Percentiles rank a stretch among this genome's conserved stretches.
These are phyloP conservation scores for Huntiella moniliformis DNA, from an alignment of 2,329 filamentous ascomycete genomes.

Conservation along the genomic window DNA sequence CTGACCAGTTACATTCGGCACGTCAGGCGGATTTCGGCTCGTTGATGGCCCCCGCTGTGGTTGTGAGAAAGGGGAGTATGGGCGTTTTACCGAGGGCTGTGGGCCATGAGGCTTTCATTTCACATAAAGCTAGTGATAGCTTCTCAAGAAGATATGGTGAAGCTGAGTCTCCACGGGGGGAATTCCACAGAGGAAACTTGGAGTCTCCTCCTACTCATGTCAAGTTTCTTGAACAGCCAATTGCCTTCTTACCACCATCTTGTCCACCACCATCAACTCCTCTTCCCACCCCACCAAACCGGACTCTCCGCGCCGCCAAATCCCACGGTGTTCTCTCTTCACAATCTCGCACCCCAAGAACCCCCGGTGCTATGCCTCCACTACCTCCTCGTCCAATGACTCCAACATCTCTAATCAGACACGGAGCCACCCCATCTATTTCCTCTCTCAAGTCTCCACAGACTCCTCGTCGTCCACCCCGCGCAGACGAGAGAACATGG, in stretches of 20 bases:
- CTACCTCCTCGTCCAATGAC: slow-evolving; percentile 4
- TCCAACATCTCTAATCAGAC: slow-evolving; percentile 1
- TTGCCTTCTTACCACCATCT: slow-evolving; percentile 6
- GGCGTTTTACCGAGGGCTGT: slow-evolving; percentile 3
- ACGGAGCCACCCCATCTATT: neutral
- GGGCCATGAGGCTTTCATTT: slow-evolving; percentile 11
- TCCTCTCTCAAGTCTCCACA: slow-evolving; percentile 5
- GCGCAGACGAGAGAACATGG: slow-evolving; percentile 8
- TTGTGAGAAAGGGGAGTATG: slow-evolving; percentile 4
- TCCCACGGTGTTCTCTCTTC: slow-evolving; percentile 9
- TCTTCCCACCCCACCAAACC: neutral
- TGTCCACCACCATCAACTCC: slow-evolving; percentile 6
- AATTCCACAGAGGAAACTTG: neutral
- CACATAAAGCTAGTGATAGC: slow-evolving; percentile 10
- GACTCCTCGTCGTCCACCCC: slow-evolving; percentile 4
- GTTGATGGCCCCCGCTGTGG: slow-evolving; percentile 16
- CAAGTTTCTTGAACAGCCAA: neutral
- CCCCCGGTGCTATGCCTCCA: slow-evolving; percentile 2
- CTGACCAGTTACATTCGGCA: no score
- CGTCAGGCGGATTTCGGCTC: no score
- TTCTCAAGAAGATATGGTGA: slow-evolving; percentile 6
- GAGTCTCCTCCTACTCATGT: neutral
- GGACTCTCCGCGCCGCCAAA: slow-evolving; percentile 8
- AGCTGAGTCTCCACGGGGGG: neutral
- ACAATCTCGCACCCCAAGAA: neutral